Evolutionary conservation across 2,329 filamentous ascomycete genomes (phyloP), one percentile per base, ranked within the genome.

Genomic region (Aureobasidium vineae): DNA sequence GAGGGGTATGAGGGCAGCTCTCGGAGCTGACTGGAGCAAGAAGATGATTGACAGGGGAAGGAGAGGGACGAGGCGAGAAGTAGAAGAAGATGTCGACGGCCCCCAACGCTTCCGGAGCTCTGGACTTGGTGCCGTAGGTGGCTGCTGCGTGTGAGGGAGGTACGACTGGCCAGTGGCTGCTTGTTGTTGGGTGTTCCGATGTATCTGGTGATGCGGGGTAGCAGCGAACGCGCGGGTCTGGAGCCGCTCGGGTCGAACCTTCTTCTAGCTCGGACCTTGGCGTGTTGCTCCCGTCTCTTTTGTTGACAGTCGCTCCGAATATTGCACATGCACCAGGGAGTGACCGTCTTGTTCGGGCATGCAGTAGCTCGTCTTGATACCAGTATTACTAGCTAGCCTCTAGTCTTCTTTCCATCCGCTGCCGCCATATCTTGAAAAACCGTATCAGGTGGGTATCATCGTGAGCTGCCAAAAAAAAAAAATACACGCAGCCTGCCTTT

Each of bases 31-130:
- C 21, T 47, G 26, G 19, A 43, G 53, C 47, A 50, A 10, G 31
- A 60, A 50, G 47, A 53, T 16, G 57, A 66, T 68, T 53, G 63
- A 65, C 45, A 47, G 59, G 40, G 59, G 40, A 61, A 31, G 50
- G 26, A 43, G 38, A 43, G 45, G 36, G 59, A 59, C n/a, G 41
- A 43, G 45, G 23, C 33, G 59, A 47, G 36, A 45, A 59, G 21
- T 16, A 67, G 45, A 21, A 49, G 43, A 64, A 56, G 66, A 57
- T 26, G 56, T 43, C 54, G 33, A 53, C 36, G 28, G 28, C 56
- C 21, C 61, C 47, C 47, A 59, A 59, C 59, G 43, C 26, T 28
- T 40, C 59, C 59, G 59, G 33, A 63, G 59, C 59, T 50, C 33
- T 63, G 59, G 59, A 21, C 36, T 2, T 41, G 31, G 33, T 63